Evolutionary conservation across 139 green algal species (phyloP).

Genomic region (Nannochloris sp.): DNA sequence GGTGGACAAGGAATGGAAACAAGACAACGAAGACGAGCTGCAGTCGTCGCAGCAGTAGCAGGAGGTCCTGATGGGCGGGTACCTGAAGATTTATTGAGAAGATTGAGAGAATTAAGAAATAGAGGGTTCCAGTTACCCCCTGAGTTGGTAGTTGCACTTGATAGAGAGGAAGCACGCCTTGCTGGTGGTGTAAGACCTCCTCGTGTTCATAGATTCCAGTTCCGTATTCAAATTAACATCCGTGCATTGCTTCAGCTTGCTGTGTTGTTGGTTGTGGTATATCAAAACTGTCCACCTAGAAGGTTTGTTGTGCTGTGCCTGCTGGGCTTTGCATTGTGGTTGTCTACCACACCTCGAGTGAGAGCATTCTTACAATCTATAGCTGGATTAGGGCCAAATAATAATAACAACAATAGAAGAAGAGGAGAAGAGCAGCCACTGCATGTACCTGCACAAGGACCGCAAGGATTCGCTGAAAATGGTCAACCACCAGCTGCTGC

Average conservation of each 20-base stretch:
- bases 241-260: conserved; percentile 55
- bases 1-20: too few relatives aligned
- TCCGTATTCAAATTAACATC: conserved; percentile 52
- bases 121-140: too few relatives aligned
- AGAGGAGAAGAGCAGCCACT: background rate
- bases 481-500: background rate
- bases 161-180: too few relatives aligned
- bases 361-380: conserved; percentile 1
- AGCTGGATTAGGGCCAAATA: background rate
- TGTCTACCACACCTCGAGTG: conserved; percentile 44
- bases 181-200: too few relatives aligned
- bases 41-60: too few relatives aligned
- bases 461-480: too few relatives aligned
- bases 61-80: too few relatives aligned
- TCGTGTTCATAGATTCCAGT: conserved; percentile 21
- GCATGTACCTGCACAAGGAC: background rate
- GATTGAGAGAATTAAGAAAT: too few relatives aligned
- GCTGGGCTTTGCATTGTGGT: conserved; percentile 42
- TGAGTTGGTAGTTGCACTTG: too few relatives aligned
- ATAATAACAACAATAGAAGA: background rate
- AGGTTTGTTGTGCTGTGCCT: conserved; percentile 51
- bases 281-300: conserved; percentile 64
- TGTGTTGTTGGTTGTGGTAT: conserved; percentile 56
- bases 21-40: too few relatives aligned
- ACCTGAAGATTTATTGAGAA: too few relatives aligned